Evolutionary conservation across 768 basidiomycete genomes (phyloP), one percentile per base, ranked within the genome.

Genomic region (Boletus reticulatus): DNA sequence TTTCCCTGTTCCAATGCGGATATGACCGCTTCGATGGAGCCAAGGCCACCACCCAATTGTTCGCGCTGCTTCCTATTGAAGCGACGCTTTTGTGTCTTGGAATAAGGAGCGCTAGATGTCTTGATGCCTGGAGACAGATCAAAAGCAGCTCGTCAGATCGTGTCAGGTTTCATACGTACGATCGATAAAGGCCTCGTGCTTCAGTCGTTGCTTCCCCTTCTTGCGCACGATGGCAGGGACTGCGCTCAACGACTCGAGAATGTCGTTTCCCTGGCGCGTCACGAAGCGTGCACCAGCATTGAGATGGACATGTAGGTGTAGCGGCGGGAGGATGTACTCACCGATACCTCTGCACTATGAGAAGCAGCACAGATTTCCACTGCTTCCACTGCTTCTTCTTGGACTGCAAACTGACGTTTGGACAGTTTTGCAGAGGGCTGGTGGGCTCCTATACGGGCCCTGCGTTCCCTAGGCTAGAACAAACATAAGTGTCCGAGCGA

Each of bases 81-180:
- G 31, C 89, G 83, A 22, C 88, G 81, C 43, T 72, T 75, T 64
- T 91, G 89, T 19, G 84, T 86, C 69, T 85, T 91, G 0, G 89
- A 91, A 65, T 87, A 84, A 19, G 83, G 83, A 1, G 77, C 72
- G 38, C 70, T 72, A 7, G 76, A 74, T 4, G 75, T 69, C 55
- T 79, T 81, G 43, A 91, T 70, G 8, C 75, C 83, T 84, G 54
- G 36, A 34, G 24, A 19, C 32, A 0, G 36, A 45, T 61, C 51
- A 45, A 16, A 39, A 52, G 34, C 24, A 48, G 12, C 32, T 14
- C 5, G 24, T 47, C 51, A 20, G 4, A n/a, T 12, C 16, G 49
- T 27, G 19, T 36, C 27, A 14, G 22, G 48, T 44, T 37, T 19
- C 16, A 19, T 43, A 61, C 76, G 37, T 60, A 89, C 89, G 83